Conservation (phyloP, 176 grass and related monocot genomes). For the Zea luxurians region DNA sequence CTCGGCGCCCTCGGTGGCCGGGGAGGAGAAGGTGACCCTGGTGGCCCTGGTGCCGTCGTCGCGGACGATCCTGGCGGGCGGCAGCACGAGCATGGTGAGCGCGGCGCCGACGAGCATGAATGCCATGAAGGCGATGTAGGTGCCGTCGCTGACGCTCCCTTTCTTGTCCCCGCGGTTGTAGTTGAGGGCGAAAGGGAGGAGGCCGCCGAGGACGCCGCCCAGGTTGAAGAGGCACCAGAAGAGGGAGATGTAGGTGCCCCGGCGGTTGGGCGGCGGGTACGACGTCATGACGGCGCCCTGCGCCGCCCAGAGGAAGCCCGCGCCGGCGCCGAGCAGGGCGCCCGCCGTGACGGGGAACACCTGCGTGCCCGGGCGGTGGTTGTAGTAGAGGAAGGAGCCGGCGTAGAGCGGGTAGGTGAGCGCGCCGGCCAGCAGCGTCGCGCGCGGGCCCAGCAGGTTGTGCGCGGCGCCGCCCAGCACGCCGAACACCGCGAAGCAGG, state of each 20-base stretch:
- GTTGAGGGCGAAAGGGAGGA: conserved; percentile 93
- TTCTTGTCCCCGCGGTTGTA: conserved; percentile 37
- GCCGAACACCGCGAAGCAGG: conserved; percentile 79
- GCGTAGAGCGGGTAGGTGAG: conserved; percentile 88
- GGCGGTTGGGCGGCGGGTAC: conserved; percentile 62
- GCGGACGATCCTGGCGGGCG: conserved; percentile 56
- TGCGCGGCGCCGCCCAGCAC: conserved; percentile 72
- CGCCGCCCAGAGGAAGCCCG: conserved; percentile 80
- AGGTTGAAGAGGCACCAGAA: conserved; percentile 98
- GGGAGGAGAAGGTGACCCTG: conserved; percentile 49
- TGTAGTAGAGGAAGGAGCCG: conserved; percentile 92
- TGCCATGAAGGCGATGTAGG: conserved; percentile 78
- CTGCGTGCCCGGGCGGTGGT: conserved; percentile 49
- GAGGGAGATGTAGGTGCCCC: conserved; percentile 85
- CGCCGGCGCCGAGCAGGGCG: conserved; percentile 71
- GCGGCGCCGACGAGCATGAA: conserved; percentile 71
- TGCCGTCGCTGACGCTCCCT: conserved; percentile 62
- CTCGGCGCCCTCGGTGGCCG: conserved; percentile 49
- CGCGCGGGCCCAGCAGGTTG: conserved; percentile 86
- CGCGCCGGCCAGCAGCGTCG: conserved; percentile 59
- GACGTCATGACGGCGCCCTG: conserved; percentile 96
- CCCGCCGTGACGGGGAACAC: conserved; percentile 63
- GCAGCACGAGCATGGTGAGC: conserved; percentile 58
- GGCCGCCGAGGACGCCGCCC: conserved; percentile 82
- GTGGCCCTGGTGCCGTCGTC: conserved; percentile 67